Conservation (phyloP, 495 filamentous ascomycete species). For the Penicillium verhagenii region DNA sequence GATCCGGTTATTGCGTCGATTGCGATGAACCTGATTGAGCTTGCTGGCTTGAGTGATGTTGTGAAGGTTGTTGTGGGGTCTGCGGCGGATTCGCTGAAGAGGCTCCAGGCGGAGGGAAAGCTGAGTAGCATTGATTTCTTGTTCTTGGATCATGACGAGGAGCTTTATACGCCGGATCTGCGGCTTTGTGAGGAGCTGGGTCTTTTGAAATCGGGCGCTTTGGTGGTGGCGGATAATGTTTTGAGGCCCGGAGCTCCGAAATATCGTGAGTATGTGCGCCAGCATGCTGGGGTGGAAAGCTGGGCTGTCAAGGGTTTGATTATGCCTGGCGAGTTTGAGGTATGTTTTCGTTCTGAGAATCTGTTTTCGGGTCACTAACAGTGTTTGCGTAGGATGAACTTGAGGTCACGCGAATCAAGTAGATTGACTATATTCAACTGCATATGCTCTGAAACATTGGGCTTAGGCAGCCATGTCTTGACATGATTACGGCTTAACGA, state of each 20-base stretch:
- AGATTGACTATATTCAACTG: too few species aligned
- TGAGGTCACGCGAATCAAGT: slow-evolving; percentile 12
- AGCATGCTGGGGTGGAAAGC: slow-evolving; percentile 12
- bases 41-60: slow-evolving; percentile 64
- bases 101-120: slow-evolving; percentile 2
- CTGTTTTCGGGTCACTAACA: not conserved
- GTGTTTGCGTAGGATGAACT: slow-evolving; percentile 13
- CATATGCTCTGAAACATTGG: too few species aligned
- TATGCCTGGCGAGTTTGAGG: slow-evolving; percentile 16
- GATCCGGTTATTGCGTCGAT: slow-evolving; percentile 66
- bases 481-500: too few species aligned
- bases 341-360: not conserved
- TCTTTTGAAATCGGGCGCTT: not conserved
- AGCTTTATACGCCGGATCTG: slow-evolving; percentile 14
- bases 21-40: slow-evolving; percentile 55
- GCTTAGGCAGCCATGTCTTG: too few species aligned
- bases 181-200: slow-evolving; percentile 11
- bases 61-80: slow-evolving; percentile 66
- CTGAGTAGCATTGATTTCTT: slow-evolving; percentile 9
- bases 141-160: slow-evolving; percentile 21
- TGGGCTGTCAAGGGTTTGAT: slow-evolving; percentile 19
- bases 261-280: slow-evolving; percentile 18
- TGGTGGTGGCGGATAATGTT: slow-evolving; percentile 23
- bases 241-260: slow-evolving; percentile 16
- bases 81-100: slow-evolving; percentile 6